Conservation (phyloP, 148 eudicot species). For the Mesembryanthemum crystallinum region DNA sequence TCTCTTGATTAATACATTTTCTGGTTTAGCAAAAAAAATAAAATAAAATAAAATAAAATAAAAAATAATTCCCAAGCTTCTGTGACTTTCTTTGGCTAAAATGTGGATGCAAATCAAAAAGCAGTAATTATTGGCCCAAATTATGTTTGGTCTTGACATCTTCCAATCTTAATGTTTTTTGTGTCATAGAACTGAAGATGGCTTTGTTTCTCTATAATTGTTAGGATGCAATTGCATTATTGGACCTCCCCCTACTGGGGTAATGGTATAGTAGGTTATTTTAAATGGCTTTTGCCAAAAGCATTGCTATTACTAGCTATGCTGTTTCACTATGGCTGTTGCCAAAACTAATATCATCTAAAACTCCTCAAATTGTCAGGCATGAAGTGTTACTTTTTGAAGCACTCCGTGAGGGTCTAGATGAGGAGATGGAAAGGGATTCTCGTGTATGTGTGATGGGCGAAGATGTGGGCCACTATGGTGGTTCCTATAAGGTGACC, state of each 20-base stretch:
- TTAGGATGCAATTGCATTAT: neutral
- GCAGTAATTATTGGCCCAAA: neutral
- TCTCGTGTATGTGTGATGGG: constrained; percentile 58
- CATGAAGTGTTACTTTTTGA: constrained; percentile 69
- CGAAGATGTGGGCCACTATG: constrained; percentile 78
- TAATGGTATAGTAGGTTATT: neutral
- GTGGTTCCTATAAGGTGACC: constrained; percentile 72
- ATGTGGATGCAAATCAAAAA: neutral
- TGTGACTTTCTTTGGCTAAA: neutral
- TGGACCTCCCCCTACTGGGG: neutral
- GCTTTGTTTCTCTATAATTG: neutral
- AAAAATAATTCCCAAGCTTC: no score
- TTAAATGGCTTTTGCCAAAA: neutral
- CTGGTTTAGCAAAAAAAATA: no score
- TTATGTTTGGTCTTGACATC: neutral
- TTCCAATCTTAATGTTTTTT: neutral
- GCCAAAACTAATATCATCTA: neutral
- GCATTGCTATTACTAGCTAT: neutral
- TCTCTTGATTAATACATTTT: no score
- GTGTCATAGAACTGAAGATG: neutral
- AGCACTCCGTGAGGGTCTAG: constrained; percentile 75
- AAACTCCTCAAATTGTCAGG: constrained; percentile 29
- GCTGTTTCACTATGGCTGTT: neutral
- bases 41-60: no score
- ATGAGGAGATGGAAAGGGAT: constrained; percentile 81